These are phyloP conservation scores for Pilatotrama ljubarskyi DNA, from an alignment of 768 basidiomycete species.

Conservation along the genomic window DNA sequence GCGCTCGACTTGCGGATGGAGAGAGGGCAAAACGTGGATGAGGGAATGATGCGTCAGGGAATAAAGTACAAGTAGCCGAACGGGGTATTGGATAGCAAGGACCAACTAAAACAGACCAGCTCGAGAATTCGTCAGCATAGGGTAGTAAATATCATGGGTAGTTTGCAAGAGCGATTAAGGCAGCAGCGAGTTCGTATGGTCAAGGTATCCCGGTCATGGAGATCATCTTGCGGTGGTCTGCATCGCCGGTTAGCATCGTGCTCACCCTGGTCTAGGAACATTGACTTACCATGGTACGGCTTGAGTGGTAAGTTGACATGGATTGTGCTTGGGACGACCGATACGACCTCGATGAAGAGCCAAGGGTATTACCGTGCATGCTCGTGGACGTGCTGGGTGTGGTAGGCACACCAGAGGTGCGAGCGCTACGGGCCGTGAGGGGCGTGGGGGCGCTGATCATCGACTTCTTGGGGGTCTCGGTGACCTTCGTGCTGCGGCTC, in stretches of 20 bases:
- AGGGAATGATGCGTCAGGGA: slow-evolving; percentile 20
- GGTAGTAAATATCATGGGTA: slow-evolving; percentile 28
- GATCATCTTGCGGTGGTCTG: slow-evolving; percentile 28
- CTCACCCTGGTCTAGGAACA: neutral
- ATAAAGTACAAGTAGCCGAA: slow-evolving; percentile 28
- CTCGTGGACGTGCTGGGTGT: slow-evolving; percentile 56
- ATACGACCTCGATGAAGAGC: slow-evolving; percentile 65
- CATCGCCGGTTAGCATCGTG: neutral
- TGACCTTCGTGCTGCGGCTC: slow-evolving; percentile 52
- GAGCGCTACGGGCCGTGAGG: slow-evolving; percentile 72
- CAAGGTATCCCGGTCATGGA: slow-evolving; percentile 16
- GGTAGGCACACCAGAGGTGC: slow-evolving; percentile 52
- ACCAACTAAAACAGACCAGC: slow-evolving; percentile 29
- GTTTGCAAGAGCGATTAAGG: slow-evolving; percentile 31
- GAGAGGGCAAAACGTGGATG: slow-evolving; percentile 12
- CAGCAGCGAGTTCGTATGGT: slow-evolving; percentile 17
- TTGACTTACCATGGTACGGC: slow-evolving; percentile 64
- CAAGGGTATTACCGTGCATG: slow-evolving; percentile 51
- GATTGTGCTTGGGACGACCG: slow-evolving; percentile 68
- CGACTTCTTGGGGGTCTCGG: slow-evolving; percentile 85
- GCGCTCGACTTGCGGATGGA: slow-evolving; percentile 18
- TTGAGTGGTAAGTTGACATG: slow-evolving; percentile 73
- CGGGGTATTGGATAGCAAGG: slow-evolving; percentile 30
- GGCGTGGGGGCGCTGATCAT: slow-evolving; percentile 89
- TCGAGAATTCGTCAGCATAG: slow-evolving; percentile 29